phyloP scores from a whole-genome alignment of 2,329 filamentous ascomycete species.

The Waltergamsia citrina region DNA sequence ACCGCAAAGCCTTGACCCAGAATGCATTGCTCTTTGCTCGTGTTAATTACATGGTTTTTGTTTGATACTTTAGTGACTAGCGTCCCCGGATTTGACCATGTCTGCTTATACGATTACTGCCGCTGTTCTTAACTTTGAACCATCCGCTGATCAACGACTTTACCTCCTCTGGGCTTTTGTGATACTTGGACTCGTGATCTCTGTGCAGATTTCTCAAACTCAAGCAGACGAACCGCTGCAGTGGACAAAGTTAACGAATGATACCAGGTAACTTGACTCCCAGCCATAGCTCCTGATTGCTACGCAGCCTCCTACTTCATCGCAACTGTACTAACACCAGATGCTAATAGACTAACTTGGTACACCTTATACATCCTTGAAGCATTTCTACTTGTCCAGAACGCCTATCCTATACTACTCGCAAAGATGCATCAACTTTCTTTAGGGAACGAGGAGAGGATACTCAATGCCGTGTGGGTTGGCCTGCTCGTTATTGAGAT shows the following conservation, averaged over 20 bases:
- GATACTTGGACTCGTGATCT: slow-evolving; percentile 10
- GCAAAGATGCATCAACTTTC: slow-evolving; percentile 10
- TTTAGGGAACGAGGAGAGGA: slow-evolving; percentile 21
- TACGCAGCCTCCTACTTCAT: background rate
- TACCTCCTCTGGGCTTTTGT: slow-evolving; percentile 10
- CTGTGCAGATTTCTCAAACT: slow-evolving; percentile 10
- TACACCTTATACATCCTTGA: slow-evolving; percentile 12
- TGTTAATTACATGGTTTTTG: too few species aligned
- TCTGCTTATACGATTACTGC: too few species aligned
- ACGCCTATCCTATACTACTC: slow-evolving; percentile 8
- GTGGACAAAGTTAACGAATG: slow-evolving; percentile 10
- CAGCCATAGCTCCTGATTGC: background rate
- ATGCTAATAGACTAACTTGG: slow-evolving; percentile 13
- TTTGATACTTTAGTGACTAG: too few species aligned
- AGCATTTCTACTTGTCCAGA: slow-evolving; percentile 13
- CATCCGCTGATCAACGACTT: slow-evolving; percentile 8
- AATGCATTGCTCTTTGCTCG: too few species aligned
- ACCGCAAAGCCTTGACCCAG: too few species aligned
- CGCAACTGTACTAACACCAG: too few species aligned
- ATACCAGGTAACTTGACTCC: slow-evolving; percentile 8
- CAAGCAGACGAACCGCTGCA: slow-evolving; percentile 7
- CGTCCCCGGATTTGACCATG: too few species aligned
- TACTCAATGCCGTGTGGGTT: slow-evolving; percentile 37
- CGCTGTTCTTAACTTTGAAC: background rate
- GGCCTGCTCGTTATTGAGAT: slow-evolving; percentile 34